Evolutionary conservation across 2,329 filamentous ascomycete genomes (phyloP), one percentile per base, ranked within the genome.

Genomic region (Diaporthe amygdali): DNA sequence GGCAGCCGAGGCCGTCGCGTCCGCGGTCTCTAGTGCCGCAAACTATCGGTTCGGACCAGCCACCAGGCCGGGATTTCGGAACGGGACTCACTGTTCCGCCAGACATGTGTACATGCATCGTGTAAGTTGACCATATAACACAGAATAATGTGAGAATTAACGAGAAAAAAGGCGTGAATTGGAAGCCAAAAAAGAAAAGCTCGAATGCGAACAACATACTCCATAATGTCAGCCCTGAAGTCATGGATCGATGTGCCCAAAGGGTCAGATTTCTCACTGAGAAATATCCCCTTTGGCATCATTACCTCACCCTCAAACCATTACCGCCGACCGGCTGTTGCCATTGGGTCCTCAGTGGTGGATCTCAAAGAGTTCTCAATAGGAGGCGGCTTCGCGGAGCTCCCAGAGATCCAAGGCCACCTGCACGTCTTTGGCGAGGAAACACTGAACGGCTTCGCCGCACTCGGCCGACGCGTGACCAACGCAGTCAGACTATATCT

Each of bases 221-320:
- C 2, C 32, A 59, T 20, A 30, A 68, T 68, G 66, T 39, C 66
- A 37, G 25, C 44, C 7, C 39, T 56, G 9, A 39, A 54, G 51
- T 80, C 79, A 41, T 80, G 79, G 79, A 70, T 81, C 12, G 63
- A 75, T 12, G 75, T 84, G 25, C 75, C 79, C 20, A 77, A 79
- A 14, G 77, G 79, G 5, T 80, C 77, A 51, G 81, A 81, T 76
- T 95, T 95, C 82, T 94, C 93, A 7, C 84, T 96, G 67, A 90
- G 91, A 77, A 96, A 96, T 79, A 92, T 96, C 68, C 94, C 94
- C 1, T 96, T 96, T 77, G 94, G 94, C 77, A 91, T 96, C 83
- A 93, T 96, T 78, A 92, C 90, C 34, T 92, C 92, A 0, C 75
- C 85, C 2, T 80, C 84, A 9, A 85, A 89, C 71, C 76, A 85